Evolutionary conservation across 1,284 basidiomycete genomes (phyloP).

Genomic region (Ceratobasidium papillatum): DNA sequence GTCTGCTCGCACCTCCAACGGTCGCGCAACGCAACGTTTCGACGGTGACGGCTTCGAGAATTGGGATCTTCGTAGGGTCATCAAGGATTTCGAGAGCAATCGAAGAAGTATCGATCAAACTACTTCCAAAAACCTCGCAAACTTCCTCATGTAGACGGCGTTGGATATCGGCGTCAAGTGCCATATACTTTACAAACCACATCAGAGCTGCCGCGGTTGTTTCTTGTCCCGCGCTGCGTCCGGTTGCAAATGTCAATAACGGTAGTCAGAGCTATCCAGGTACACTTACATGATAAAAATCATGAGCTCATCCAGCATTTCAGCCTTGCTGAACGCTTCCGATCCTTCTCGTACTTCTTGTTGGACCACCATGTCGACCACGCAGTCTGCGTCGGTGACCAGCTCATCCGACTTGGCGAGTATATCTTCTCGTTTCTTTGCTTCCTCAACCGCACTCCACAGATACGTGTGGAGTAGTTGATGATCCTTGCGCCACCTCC

Average conservation of each 20-base stretch:
- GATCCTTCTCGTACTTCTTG: slow-evolving; percentile 9
- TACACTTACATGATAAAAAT: slow-evolving; percentile 13
- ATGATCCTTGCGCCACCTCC: not conserved
- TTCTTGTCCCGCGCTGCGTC: not conserved
- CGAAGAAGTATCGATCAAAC: no score
- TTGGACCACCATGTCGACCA: slow-evolving; percentile 19
- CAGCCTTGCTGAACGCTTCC: not conserved
- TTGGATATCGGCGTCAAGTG: slow-evolving; percentile 9
- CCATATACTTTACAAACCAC: slow-evolving; percentile 24
- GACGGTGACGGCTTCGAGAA: slow-evolving; percentile 1
- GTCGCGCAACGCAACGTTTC: slow-evolving; percentile 10
- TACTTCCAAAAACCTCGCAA: not conserved
- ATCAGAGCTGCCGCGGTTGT: not conserved
- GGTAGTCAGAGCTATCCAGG: not conserved
- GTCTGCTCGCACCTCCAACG: not conserved
- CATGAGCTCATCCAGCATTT: slow-evolving; percentile 19
- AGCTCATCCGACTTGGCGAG: not conserved
- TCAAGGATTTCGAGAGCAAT: not conserved
- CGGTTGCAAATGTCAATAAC: not conserved
- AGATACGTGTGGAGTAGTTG: not conserved
- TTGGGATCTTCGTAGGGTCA: not conserved
- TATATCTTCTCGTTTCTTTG: not conserved
- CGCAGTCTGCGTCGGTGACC: slow-evolving; percentile 5
- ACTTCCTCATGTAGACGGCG: slow-evolving; percentile 19
- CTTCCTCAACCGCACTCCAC: not conserved